Percentiles rank a stretch among this genome's conserved stretches.
Evolutionary conservation across 306 rosid genomes (phyloP).

Genomic region (Casuarina equisetifolia): DNA sequence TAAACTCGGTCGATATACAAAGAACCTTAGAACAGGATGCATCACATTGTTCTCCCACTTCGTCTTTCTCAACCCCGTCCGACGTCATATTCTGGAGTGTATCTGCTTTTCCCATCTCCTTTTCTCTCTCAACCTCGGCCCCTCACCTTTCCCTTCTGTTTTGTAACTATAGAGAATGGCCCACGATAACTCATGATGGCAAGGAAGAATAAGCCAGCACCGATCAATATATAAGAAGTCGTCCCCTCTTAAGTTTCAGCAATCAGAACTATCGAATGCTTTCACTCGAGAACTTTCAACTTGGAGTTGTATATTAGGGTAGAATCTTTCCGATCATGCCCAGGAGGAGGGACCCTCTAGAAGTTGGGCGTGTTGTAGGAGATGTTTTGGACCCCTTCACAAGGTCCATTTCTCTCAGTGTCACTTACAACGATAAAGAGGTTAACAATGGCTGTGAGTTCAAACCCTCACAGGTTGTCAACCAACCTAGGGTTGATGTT

Average conservation of each 20-base stretch:
- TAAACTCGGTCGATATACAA: no score
- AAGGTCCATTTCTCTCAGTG: slow-evolving; percentile 44
- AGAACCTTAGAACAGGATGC: no score
- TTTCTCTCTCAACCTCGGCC: no score
- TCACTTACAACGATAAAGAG: slow-evolving; percentile 29
- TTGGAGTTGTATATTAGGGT: neutral
- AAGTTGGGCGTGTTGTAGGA: slow-evolving; percentile 54
- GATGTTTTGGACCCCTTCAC: slow-evolving; percentile 52
- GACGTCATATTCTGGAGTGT: no score
- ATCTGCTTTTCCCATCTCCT: no score
- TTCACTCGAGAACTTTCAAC: neutral
- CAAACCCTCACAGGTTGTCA: slow-evolving; percentile 51
- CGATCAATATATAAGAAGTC: slow-evolving; percentile 9
- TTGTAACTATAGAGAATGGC: no score
- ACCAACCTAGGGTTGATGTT: slow-evolving; percentile 46
- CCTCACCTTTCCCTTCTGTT: no score
- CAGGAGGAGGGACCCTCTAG: slow-evolving; percentile 49
- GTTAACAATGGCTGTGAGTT: slow-evolving; percentile 62
- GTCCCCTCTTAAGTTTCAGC: neutral
- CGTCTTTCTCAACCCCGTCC: no score
- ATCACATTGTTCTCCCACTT: no score
- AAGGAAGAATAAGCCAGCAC: no score
- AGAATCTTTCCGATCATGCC: slow-evolving; percentile 30
- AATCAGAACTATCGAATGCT: neutral
- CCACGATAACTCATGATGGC: no score